A percentile compares a stretch with the other conserved stretches of the same genome.
Conservation (phyloP, 305 asterid species). For the Fraxinus greggii region DNA sequence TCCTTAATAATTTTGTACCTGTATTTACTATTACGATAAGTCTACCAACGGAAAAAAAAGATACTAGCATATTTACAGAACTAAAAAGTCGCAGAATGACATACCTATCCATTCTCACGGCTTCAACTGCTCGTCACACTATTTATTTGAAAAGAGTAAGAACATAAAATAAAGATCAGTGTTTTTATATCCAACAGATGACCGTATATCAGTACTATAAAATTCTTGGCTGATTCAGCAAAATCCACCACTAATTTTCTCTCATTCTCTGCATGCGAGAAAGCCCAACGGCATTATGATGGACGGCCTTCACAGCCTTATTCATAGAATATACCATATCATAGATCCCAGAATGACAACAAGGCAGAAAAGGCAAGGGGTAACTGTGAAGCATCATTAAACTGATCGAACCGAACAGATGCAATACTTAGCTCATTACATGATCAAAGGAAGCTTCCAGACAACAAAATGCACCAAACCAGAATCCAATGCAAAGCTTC, state of each 20-base stretch:
- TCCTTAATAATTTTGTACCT: conserved; percentile 84
- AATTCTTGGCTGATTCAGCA: conserved; percentile 49
- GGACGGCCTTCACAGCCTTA: conserved; percentile 51
- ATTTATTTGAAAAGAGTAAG: conserved; percentile 27
- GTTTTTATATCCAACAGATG: conserved; percentile 24
- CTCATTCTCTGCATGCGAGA: conserved; percentile 30
- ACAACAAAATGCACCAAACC: conserved; percentile 7
- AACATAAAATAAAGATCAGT: conserved; percentile 20
- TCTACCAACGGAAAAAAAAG: conserved; percentile 16
- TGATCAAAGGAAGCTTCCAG: conserved; percentile 33
- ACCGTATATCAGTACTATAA: conserved; percentile 31
- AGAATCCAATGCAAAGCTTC: conserved; percentile 28
- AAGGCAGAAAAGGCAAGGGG: conserved; percentile 20
- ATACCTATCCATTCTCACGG: conserved; percentile 76
- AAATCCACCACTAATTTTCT: conserved; percentile 48
- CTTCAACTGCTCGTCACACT: conserved; percentile 37
- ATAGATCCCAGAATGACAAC: conserved; percentile 27
- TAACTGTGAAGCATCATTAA: conserved; percentile 40
- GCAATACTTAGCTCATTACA: conserved; percentile 27
- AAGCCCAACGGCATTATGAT: conserved; percentile 37
- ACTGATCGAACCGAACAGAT: conserved; percentile 30
- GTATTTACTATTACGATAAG: conserved; percentile 21
- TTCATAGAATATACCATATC: conserved; percentile 30
- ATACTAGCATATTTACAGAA: not conserved
- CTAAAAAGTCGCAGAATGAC: conserved; percentile 18